Evolutionary conservation across 2,329 filamentous ascomycete species (phyloP), one percentile per base, ranked within the genome.

Genomic region (Pseudopyricularia cyperi): DNA sequence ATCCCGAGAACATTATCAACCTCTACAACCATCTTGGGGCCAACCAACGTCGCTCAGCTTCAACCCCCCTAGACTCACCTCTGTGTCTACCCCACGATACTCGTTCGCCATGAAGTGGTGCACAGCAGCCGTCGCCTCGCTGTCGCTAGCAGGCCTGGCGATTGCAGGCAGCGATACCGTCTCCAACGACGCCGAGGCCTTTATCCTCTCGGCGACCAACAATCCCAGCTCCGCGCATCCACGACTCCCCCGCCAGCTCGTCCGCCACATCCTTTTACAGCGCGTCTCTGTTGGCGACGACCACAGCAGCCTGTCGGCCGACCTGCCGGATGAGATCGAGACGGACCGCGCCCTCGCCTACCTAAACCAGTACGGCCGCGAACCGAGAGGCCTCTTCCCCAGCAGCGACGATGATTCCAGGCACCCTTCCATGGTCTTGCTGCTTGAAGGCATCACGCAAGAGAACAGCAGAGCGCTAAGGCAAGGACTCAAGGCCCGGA

Each of bases 341-440:
- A 68, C 74, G 53, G 71, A 77, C 42, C 66, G 67, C 35, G 73
- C 76, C 8, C 65, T 87, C 37, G 67, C 71, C 48, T 67, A 78
- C 57, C 69, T 89, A 60, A 79, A 80, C 60, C 68, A 68, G 49
- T 85, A 80, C 63, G 82, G 80, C 55, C 78, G 75, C 55, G 61
- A 67, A 30, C 65, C 74, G 7, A 58, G 67, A 52, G 63, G 71
- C 19, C 66, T 87, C 33, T 81, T 87, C 58, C 66, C 64, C 46
- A 65, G 61, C n/a, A 56, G 56, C 3, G 53, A 62, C 4, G 22
- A 44, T 24, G 60, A 65, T 11, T 57, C 61, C 17, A 54, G 54
- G 11, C 60, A 65, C 48, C 69, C 74, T 15, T 57, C 62, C 64
- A 71, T 85, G 37, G 65, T 85, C 26, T 66, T 84, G 50, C 64